Percentiles rank a stretch among this genome's conserved stretches.
Evolutionary conservation across 2,329 filamentous ascomycete genomes (phyloP).

Genomic region (Pseudogymnoascus sp.): DNA sequence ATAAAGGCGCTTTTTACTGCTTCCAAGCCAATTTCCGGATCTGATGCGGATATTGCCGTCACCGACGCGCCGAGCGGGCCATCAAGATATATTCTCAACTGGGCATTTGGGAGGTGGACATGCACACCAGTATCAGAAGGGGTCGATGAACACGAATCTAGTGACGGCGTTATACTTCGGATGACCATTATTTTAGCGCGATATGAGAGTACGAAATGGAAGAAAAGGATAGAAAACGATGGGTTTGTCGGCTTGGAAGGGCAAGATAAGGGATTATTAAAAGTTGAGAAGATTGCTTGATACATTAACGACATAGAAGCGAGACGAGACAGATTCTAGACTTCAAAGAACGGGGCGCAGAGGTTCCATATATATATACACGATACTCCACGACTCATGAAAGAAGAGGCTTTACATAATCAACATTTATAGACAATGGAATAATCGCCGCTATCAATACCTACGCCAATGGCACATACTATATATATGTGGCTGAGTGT

Average conservation of each 20-base stretch:
- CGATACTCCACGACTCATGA: not conserved
- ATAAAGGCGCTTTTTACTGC: slow-evolving; percentile 68
- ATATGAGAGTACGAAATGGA: slow-evolving; percentile 70
- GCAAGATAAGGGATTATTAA: slow-evolving; percentile 40
- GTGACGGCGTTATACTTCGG: slow-evolving; percentile 49
- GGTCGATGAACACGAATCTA: slow-evolving; percentile 46
- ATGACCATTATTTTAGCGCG: slow-evolving; percentile 71
- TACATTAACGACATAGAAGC: not conserved
- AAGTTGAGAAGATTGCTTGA: slow-evolving; percentile 35
- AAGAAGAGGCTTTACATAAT: not conserved
- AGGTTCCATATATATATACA: not conserved
- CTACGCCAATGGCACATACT: not conserved
- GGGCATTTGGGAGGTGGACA: slow-evolving; percentile 95
- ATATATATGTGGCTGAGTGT: not conserved
- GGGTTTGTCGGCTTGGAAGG: slow-evolving; percentile 46
- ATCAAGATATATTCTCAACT: slow-evolving; percentile 82
- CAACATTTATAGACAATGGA: slow-evolving; percentile 1
- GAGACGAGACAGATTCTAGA: not conserved
- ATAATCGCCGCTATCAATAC: not conserved
- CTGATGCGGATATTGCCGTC: slow-evolving; percentile 40
- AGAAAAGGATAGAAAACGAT: slow-evolving; percentile 59
- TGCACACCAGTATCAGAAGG: slow-evolving; percentile 58
- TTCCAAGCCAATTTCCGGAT: slow-evolving; percentile 40
- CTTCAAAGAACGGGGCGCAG: not conserved
- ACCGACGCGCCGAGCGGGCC: slow-evolving; percentile 29